Evolutionary conservation across 75 land plant genomes (phyloP).

Genomic region (Ceratopteris richardii): DNA sequence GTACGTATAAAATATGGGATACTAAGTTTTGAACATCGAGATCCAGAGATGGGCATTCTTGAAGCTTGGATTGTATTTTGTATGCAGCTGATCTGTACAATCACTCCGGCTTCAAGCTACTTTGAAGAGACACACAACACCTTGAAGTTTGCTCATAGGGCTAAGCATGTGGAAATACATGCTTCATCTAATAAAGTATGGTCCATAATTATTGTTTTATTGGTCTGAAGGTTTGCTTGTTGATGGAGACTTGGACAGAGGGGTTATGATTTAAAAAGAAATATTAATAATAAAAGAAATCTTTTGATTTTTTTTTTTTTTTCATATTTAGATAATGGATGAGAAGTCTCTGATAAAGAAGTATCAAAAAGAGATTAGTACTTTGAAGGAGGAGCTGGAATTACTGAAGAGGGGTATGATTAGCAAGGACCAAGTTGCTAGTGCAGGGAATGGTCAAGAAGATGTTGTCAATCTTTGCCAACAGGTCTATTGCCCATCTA

Average conservation of each 20-base stretch:
- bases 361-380: conserved; percentile 75
- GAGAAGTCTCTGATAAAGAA: too few relatives aligned
- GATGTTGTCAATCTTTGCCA: conserved; percentile 63
- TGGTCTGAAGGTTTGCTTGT: too few relatives aligned
- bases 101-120: conserved; percentile 93
- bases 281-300: too few relatives aligned
- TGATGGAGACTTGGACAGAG: too few relatives aligned
- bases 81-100: conserved; percentile 83
- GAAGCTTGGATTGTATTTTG: neutral
- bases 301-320: neutral
- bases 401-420: conserved; percentile 64
- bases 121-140: conserved; percentile 95
- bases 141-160: conserved; percentile 94
- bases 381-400: conserved; percentile 78
- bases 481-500: conserved; percentile 38
- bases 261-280: too few relatives aligned
- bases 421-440: conserved; percentile 21
- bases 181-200: conserved; percentile 77
- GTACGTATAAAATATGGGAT: conserved; percentile 8
- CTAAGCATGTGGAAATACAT: conserved; percentile 83
- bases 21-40: too few relatives aligned
- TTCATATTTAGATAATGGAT: conserved; percentile 58
- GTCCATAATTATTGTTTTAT: too few relatives aligned
- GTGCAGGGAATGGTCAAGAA: conserved; percentile 38
- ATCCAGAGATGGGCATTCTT: neutral